phyloP scores from a whole-genome alignment of 2,329 filamentous ascomycete species.

The Diaporthe caulivora region DNA sequence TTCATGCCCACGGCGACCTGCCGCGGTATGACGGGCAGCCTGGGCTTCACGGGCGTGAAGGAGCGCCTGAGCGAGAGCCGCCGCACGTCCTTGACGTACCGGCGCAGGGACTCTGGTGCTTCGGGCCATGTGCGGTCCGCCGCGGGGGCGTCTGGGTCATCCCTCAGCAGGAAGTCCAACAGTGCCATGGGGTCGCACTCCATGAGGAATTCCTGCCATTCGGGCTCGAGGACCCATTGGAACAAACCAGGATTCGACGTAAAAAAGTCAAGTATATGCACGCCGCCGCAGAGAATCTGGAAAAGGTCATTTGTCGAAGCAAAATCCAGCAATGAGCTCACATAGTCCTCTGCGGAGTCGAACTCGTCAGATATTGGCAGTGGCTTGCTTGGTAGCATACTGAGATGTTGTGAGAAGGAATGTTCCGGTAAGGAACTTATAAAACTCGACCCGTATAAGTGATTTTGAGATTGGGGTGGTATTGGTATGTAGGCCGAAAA shows the following conservation, averaged over 20 bases:
- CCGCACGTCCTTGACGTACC: conserved; percentile 80
- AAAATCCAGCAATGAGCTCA: conserved; percentile 83
- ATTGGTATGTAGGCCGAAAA: background rate
- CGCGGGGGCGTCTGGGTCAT: conserved; percentile 69
- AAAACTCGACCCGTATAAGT: background rate
- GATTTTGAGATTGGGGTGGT: background rate
- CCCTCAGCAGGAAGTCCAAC: conserved; percentile 83
- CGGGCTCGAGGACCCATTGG: conserved; percentile 77
- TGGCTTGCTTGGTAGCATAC: conserved; percentile 63
- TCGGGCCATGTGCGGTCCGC: conserved; percentile 41
- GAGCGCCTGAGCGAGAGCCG: conserved; percentile 75
- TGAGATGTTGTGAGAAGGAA: conserved; percentile 18
- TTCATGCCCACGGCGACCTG: conserved; percentile 92
- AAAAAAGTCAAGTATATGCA: conserved; percentile 97
- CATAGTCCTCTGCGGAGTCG: conserved; percentile 78
- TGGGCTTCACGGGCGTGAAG: conserved; percentile 60
- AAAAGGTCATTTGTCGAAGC: conserved; percentile 80
- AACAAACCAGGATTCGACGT: conserved; percentile 88
- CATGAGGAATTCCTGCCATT: conserved; percentile 87
- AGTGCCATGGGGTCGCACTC: conserved; percentile 79
- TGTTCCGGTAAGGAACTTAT: background rate
- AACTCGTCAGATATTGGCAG: conserved; percentile 82
- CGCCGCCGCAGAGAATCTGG: conserved; percentile 92
- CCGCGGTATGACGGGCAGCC: conserved; percentile 72
- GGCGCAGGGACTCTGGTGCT: conserved; percentile 70